These are phyloP conservation scores for Penicillium chermesinum DNA, from an alignment of 495 filamentous ascomycete genomes.

Conservation along the genomic window DNA sequence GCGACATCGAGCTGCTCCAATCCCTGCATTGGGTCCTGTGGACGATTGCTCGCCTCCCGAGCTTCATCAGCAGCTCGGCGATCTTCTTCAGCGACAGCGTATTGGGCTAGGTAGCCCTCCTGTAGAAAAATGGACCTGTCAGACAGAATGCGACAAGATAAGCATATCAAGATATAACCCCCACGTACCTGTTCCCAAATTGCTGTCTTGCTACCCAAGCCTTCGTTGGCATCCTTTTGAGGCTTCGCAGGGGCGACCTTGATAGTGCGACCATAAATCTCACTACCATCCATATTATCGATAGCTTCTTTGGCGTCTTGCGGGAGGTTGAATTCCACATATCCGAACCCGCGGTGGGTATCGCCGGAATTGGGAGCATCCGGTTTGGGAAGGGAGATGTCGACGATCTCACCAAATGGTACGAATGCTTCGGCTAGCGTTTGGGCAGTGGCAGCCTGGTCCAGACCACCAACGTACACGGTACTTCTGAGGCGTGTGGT, in stretches of 20 bases:
- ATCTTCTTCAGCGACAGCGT: conserved; percentile 88
- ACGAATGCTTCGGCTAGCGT: conserved; percentile 87
- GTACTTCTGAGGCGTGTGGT: conserved; percentile 77
- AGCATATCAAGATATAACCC: conserved; percentile 22
- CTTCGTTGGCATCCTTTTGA: conserved; percentile 81
- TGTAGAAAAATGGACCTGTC: conserved; percentile 31
- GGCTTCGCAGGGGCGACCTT: conserved; percentile 89
- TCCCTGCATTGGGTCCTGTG: conserved; percentile 91
- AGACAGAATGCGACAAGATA: conserved; percentile 13
- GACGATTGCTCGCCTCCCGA: conserved; percentile 44
- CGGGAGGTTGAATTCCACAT: conserved; percentile 86
- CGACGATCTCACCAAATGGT: conserved; percentile 90
- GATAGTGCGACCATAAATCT: conserved; percentile 89
- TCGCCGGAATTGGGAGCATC: conserved; percentile 66
- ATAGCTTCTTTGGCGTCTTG: conserved; percentile 92
- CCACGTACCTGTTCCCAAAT: conserved; percentile 90
- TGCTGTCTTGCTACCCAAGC: conserved; percentile 88
- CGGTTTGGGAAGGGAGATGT: conserved; percentile 83
- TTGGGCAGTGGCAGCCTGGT: conserved; percentile 65
- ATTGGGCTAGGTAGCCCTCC: conserved; percentile 90
- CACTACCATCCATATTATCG: conserved; percentile 97
- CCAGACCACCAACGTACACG: conserved; percentile 84
- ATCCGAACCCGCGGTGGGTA: conserved; percentile 87
- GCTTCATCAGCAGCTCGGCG: conserved; percentile 57
- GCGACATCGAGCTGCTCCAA: conserved; percentile 90